These are phyloP conservation scores for Sarocladium oryzae DNA, from an alignment of 2,329 filamentous ascomycete species.

Conservation along the genomic window DNA sequence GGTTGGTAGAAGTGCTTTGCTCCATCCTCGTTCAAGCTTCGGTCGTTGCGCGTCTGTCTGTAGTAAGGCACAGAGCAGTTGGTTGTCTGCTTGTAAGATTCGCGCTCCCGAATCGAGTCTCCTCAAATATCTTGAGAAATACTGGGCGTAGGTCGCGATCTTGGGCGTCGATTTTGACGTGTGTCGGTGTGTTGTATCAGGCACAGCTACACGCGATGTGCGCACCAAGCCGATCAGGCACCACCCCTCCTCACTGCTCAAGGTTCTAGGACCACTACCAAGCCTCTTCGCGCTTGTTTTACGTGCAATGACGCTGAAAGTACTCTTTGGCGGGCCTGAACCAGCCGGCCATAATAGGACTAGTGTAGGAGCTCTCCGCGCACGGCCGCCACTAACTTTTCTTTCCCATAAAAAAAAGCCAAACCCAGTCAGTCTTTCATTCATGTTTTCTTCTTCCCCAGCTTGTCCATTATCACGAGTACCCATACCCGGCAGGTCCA, in stretches of 20 bases:
- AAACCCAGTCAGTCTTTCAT: too few relatives aligned
- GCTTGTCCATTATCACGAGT: too few relatives aligned
- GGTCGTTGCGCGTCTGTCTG: not conserved
- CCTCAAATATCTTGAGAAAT: not conserved
- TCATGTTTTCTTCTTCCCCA: slow-evolving; percentile 10
- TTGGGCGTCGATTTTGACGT: not conserved
- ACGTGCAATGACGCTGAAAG: not conserved
- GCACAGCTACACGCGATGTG: not conserved
- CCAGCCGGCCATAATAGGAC: not conserved
- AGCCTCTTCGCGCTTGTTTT: not conserved
- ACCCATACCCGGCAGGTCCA: too few relatives aligned
- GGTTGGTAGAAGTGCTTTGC: slow-evolving; percentile 43
- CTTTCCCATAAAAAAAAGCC: not conserved
- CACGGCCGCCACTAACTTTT: not conserved
- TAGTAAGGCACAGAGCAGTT: not conserved
- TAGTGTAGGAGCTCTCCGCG: too few relatives aligned
- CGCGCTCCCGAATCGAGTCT: not conserved
- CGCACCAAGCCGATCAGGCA: not conserved
- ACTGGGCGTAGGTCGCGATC: not conserved
- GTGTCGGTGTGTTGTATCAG: not conserved
- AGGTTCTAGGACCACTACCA: not conserved
- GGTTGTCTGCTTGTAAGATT: not conserved
- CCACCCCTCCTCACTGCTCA: not conserved
- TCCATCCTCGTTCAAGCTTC: slow-evolving; percentile 24
- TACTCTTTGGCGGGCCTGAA: not conserved